phyloP scores from a whole-genome alignment of 139 green algal genomes.

The Ettlia oleoabundans region DNA sequence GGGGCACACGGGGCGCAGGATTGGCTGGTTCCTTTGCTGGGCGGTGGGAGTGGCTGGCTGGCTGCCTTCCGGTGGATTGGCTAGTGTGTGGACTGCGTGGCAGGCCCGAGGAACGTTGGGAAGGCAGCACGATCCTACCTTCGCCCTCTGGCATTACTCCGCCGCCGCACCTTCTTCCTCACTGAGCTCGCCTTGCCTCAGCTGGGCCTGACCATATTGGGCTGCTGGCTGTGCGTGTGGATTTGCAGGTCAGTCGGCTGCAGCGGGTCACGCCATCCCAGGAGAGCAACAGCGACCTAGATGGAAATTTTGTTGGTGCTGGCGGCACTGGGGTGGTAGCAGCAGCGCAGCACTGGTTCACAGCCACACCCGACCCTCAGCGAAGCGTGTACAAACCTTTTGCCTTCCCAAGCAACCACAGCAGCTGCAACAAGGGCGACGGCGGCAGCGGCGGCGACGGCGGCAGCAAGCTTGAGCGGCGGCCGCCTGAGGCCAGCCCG shows the following conservation, averaged over 20 bases:
- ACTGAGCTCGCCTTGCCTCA: no score
- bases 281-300: no score
- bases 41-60: no score
- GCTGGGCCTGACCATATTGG: no score
- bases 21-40: no score
- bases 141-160: background rate
- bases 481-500: background rate
- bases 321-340: background rate
- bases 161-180: background rate
- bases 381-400: conserved; percentile 40
- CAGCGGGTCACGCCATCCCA: no score
- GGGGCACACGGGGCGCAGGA: no score
- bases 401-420: background rate
- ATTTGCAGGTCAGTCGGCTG: conserved; percentile 31
- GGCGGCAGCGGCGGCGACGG: background rate
- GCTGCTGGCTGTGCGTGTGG: background rate
- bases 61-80: no score
- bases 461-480: no score
- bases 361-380: conserved; percentile 34
- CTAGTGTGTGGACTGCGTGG: no score
- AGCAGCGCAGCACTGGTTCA: conserved; percentile 37
- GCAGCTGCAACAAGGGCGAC: background rate
- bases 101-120: no score
- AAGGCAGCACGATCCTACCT: no score
- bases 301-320: background rate